Percentiles rank a stretch among this genome's conserved stretches.
Conservation (phyloP, 139 green algal genomes). For the Coelastrella sp. region DNA sequence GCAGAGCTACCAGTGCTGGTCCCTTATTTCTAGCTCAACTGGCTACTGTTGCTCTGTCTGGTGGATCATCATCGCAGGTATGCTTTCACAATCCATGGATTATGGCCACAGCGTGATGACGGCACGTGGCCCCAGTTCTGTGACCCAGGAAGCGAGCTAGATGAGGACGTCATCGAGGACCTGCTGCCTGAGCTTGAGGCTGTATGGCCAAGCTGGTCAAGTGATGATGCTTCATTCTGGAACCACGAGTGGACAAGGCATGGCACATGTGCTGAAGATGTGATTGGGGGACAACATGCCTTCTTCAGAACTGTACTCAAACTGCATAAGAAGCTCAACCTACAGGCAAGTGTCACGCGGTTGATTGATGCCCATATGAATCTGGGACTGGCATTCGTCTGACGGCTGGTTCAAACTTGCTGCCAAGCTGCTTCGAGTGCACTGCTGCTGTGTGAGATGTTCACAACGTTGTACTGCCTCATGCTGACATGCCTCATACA, state of each 20-base stretch:
- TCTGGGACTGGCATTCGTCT: too few relatives aligned
- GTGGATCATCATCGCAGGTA: too few relatives aligned
- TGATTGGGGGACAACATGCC: slow-evolving; percentile 48
- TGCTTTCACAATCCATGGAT: slow-evolving; percentile 80
- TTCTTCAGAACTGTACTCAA: slow-evolving; percentile 60
- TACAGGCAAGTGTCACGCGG: slow-evolving; percentile 43
- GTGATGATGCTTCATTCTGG: slow-evolving; percentile 54
- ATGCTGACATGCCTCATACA: too few relatives aligned
- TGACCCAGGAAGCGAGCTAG: slow-evolving; percentile 36
- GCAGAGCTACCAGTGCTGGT: too few relatives aligned
- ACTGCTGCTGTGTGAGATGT: too few relatives aligned
- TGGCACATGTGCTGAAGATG: slow-evolving; percentile 59
- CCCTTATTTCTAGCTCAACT: too few relatives aligned
- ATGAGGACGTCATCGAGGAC: slow-evolving; percentile 33
- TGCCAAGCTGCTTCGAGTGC: too few relatives aligned
- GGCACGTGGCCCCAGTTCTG: slow-evolving; percentile 75
- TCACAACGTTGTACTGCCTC: too few relatives aligned
- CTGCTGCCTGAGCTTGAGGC: slow-evolving; percentile 45
- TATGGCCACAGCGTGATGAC: slow-evolving; percentile 80
- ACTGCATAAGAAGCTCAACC: slow-evolving; percentile 53
- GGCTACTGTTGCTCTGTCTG: too few relatives aligned
- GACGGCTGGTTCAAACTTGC: too few relatives aligned
- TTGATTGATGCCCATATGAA: too few relatives aligned
- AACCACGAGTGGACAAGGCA: slow-evolving; percentile 68
- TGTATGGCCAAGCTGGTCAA: slow-evolving; percentile 49